These are phyloP conservation scores for Wickerhamomyces bisporus DNA, from an alignment of 805 yeast genomes.

Conservation along the genomic window DNA sequence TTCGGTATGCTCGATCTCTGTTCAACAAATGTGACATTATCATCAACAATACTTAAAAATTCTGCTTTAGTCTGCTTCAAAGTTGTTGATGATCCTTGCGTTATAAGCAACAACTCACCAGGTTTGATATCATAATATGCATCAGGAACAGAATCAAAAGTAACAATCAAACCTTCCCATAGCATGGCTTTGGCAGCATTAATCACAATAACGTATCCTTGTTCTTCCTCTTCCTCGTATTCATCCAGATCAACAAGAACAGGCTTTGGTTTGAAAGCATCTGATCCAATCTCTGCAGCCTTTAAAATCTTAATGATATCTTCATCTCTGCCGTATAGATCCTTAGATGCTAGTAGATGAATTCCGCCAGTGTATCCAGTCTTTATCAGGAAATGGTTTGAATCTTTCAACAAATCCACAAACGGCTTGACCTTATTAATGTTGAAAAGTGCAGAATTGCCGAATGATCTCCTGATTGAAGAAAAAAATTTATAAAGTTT, in stretches of 20 bases:
- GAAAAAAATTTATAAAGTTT: slow-evolving; percentile 75
- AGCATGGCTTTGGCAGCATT: slow-evolving; percentile 80
- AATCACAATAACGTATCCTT: slow-evolving; percentile 64
- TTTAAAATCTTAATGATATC: slow-evolving; percentile 41
- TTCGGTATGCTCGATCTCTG: slow-evolving; percentile 65
- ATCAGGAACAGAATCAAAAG: slow-evolving; percentile 37
- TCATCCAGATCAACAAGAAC: slow-evolving; percentile 17
- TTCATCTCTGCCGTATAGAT: slow-evolving; percentile 33
- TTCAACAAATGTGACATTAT: slow-evolving; percentile 49
- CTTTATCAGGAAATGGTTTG: slow-evolving; percentile 72
- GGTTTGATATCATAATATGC: slow-evolving; percentile 48
- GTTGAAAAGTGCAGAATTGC: slow-evolving; percentile 63
- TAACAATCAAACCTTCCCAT: slow-evolving; percentile 81
- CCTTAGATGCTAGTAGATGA: slow-evolving; percentile 69
- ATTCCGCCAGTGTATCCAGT: slow-evolving; percentile 71
- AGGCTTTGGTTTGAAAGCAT: slow-evolving; percentile 29
- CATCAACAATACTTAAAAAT: slow-evolving; percentile 54
- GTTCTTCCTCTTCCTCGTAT: slow-evolving; percentile 26
- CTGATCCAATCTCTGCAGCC: slow-evolving; percentile 48
- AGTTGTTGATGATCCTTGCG: slow-evolving; percentile 61
- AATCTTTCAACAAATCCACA: slow-evolving; percentile 51
- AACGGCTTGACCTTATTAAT: slow-evolving; percentile 47
- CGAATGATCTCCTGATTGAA: slow-evolving; percentile 61
- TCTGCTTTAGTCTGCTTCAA: slow-evolving; percentile 50
- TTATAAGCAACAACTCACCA: slow-evolving; percentile 62